Conservation (phyloP, 179 eudicot species). For the Drosera spatulata region DNA sequence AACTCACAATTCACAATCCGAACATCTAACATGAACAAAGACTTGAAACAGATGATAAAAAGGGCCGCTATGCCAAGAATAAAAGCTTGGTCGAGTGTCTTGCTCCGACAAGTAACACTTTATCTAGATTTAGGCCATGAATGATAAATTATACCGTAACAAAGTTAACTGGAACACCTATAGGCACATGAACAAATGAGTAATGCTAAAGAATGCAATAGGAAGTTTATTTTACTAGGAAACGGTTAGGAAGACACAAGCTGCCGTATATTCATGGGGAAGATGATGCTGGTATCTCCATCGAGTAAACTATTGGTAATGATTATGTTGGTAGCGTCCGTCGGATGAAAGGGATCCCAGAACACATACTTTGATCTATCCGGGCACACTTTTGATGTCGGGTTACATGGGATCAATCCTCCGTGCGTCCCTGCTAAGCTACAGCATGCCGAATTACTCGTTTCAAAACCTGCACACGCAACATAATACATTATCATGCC, state of each 20-base stretch:
- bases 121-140: no score
- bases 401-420: constrained; percentile 72
- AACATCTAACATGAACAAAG: no score
- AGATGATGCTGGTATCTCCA: constrained; percentile 34
- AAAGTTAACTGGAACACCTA: no score
- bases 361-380: constrained; percentile 71
- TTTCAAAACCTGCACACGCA: constrained; percentile 51
- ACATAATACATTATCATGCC: neutral
- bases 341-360: constrained; percentile 87
- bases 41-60: no score
- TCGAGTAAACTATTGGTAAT: constrained; percentile 52
- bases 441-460: constrained; percentile 58
- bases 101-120: no score
- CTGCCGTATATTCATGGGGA: constrained; percentile 51
- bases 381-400: constrained; percentile 38
- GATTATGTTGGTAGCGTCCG: constrained; percentile 57
- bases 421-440: constrained; percentile 45
- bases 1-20: no score
- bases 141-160: no score
- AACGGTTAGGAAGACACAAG: constrained; percentile 25
- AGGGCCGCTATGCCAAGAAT: no score
- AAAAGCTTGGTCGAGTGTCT: no score
- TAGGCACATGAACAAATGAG: no score
- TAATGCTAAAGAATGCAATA: no score
- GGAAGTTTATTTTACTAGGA: no score